These are phyloP conservation scores for Pleurotus citrinopileatus DNA, from an alignment of 768 basidiomycete species.

Conservation along the genomic window DNA sequence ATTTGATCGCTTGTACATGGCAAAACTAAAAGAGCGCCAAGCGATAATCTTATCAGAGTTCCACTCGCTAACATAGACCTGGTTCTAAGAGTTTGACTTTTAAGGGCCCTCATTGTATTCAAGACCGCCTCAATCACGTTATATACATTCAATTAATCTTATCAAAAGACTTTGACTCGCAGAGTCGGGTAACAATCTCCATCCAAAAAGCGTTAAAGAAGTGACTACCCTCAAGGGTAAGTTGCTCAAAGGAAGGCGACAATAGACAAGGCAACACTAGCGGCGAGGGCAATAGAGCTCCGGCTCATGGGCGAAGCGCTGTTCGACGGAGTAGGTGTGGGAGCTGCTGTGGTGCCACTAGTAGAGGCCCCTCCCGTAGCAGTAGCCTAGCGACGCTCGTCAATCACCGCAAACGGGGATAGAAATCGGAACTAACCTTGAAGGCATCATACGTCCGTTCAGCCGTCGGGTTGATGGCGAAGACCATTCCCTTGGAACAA, in stretches of 20 bases:
- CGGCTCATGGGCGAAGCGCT: background rate
- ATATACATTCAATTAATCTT: background rate
- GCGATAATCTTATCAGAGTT: background rate
- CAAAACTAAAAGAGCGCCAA: too few relatives aligned
- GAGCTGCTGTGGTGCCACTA: background rate
- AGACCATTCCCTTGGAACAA: slow-evolving; percentile 51
- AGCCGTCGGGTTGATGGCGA: slow-evolving; percentile 49
- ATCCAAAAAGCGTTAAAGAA: too few relatives aligned
- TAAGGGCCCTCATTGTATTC: too few relatives aligned
- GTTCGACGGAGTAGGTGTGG: slow-evolving; percentile 9
- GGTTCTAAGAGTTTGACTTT: too few relatives aligned
- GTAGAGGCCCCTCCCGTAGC: slow-evolving; percentile 18
- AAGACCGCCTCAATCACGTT: too few relatives aligned
- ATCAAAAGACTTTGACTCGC: background rate
- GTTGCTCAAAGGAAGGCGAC: background rate
- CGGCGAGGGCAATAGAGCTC: background rate
- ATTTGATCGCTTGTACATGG: background rate
- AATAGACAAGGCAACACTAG: background rate
- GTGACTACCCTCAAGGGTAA: background rate
- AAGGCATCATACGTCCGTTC: slow-evolving; percentile 40
- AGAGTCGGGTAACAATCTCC: too few relatives aligned
- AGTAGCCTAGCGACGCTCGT: slow-evolving; percentile 17
- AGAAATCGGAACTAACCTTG: slow-evolving; percentile 20
- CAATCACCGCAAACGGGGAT: background rate
- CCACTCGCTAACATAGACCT: background rate